Base-by-base conservation (phyloP, 306 rosid genomes). In the Pachyrhizus erosus region DNA sequence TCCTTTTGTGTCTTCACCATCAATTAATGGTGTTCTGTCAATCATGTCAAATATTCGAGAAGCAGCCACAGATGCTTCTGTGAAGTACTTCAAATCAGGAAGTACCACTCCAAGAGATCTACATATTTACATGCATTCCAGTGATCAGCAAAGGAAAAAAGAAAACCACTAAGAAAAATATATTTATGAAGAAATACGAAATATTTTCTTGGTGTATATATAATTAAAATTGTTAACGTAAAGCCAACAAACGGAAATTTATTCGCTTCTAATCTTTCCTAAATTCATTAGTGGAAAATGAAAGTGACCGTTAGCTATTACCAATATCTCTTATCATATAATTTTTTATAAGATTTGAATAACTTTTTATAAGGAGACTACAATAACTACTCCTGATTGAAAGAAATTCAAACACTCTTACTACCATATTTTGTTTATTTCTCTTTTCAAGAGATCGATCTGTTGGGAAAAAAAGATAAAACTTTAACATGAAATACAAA, bases 61-160 rank as follows among this genome's bases (percentile, higher is more conserved):
- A 6, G 97, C 92, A 17, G 98, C 93, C 7, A 92, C 87, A 7
- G 91, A 84, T 69, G 98, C 98, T 86, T 96, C 99, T 7, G 99
- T 91, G 82, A 96, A 93, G 85, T 96, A 89, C 79, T 90, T 96
- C 86, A 96, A 76, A 77, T 96, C 99, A 2, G 99, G 99, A 79
- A 96, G 91, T 34, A 92, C 98, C 83, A 91, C 91, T 86, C 99
- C 99, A 39, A 96, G 89, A 31, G 99, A 96, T 68, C 99, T 96
- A 88, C 76, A 83, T 66, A 21, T 33, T 84, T 23, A 46, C 74
- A 73, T 49, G 20, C 69, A 65, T 52, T 52, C 31, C 42, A 80
- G 40, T 42, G 15, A 33, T 76, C 37, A 82, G 64, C 24, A 23
- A 2, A 31, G 8, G 18, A 33, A 7, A 49, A 84, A 75, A 40